phyloP scores from a whole-genome alignment of 2,329 filamentous ascomycete species.

The Aspergillus costaricaensis region DNA sequence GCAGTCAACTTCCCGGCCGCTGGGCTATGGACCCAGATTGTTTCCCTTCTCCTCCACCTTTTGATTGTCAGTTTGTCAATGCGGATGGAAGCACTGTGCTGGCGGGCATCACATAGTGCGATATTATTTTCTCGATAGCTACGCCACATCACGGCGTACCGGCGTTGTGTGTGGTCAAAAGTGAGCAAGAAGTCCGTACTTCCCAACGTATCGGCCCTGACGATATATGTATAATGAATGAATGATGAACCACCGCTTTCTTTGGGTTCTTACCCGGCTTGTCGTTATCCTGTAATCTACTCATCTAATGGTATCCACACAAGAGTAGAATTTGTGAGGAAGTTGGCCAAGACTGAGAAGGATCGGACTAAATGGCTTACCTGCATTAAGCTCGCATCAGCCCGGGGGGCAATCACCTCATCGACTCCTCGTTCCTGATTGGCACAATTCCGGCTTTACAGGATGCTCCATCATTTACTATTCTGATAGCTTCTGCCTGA shows the following conservation, averaged over 20 bases:
- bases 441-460: background rate
- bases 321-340: too few relatives aligned
- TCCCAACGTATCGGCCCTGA: background rate
- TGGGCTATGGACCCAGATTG: constrained; percentile 39
- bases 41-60: constrained; percentile 52
- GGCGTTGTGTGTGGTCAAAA: background rate
- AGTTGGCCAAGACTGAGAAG: background rate
- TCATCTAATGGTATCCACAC: too few relatives aligned
- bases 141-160: background rate
- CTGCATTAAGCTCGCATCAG: background rate
- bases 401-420: background rate
- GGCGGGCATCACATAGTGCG: background rate
- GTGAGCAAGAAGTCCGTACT: background rate
- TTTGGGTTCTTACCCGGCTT: too few relatives aligned
- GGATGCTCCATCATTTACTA: background rate
- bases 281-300: too few relatives aligned
- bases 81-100: constrained; percentile 28
- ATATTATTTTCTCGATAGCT: background rate
- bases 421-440: background rate
- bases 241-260: background rate
- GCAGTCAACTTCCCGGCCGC: constrained; percentile 59
- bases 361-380: background rate
- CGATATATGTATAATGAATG: background rate
- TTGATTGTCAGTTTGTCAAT: constrained; percentile 46
- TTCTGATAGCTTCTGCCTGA: background rate